These are phyloP conservation scores for Trichoderma afroharzianum DNA, from an alignment of 2,329 filamentous ascomycete species.

Conservation along the genomic window DNA sequence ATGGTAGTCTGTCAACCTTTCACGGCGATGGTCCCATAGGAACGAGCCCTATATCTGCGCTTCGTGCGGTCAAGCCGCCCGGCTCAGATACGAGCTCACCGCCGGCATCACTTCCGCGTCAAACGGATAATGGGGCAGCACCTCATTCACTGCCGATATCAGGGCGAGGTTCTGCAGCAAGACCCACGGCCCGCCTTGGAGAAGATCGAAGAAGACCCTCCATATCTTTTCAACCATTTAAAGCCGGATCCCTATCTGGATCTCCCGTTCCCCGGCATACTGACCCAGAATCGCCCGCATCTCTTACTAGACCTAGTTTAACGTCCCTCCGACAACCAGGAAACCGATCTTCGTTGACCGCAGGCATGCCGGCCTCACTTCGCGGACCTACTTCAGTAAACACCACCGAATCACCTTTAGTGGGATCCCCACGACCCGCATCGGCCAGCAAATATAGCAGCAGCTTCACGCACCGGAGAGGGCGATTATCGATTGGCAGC, in stretches of 20 bases:
- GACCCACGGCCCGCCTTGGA: conserved; percentile 42
- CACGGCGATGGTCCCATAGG: conserved; percentile 74
- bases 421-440: conserved; percentile 74
- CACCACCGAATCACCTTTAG: conserved; percentile 61
- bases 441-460: conserved; percentile 85
- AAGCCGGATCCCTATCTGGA: conserved; percentile 88
- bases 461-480: conserved; percentile 84
- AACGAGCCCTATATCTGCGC: conserved; percentile 80
- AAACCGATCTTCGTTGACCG: conserved; percentile 69
- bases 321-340: conserved; percentile 50
- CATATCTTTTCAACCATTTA: conserved; percentile 92
- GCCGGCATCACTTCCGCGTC: conserved; percentile 44
- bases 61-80: conserved; percentile 63
- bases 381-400: conserved; percentile 57
- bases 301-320: conserved; percentile 46
- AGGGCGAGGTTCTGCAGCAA: conserved; percentile 29
- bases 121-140: conserved; percentile 42
- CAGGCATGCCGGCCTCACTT: conserved; percentile 70
- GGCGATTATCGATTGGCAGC: conserved; percentile 71
- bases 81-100: conserved; percentile 63
- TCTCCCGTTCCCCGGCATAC: conserved; percentile 61
- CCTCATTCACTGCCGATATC: conserved; percentile 53
- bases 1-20: conserved; percentile 87
- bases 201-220: conserved; percentile 68
- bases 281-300: conserved; percentile 52